phyloP scores from a whole-genome alignment of 2,329 filamentous ascomycete species.

The Aspergillus caelatus region DNA sequence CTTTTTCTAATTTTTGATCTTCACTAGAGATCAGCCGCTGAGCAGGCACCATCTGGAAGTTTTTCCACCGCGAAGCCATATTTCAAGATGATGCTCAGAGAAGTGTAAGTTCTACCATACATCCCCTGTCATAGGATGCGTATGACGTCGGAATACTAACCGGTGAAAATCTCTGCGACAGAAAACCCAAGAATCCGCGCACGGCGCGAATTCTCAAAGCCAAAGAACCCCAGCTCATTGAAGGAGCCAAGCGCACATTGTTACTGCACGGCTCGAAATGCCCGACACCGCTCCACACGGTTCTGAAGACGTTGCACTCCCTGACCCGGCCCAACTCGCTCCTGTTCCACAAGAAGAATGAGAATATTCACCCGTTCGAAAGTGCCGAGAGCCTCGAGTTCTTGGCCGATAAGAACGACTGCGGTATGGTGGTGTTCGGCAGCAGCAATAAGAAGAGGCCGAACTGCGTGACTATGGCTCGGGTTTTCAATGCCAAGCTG shows the following conservation, averaged over 20 bases:
- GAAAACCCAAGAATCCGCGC: conserved; percentile 78
- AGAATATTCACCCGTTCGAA: conserved; percentile 86
- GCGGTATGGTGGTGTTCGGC: conserved; percentile 80
- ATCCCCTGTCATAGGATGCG: neutral
- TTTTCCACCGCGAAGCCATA: conserved; percentile 10
- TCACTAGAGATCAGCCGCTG: neutral
- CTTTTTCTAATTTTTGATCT: conserved; percentile 25
- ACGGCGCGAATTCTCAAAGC: conserved; percentile 94
- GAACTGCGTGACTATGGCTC: conserved; percentile 79
- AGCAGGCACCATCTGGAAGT: conserved; percentile 21
- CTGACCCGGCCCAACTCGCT: conserved; percentile 83
- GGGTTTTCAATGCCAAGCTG: conserved; percentile 83
- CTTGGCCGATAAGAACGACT: conserved; percentile 95
- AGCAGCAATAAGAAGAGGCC: conserved; percentile 93
- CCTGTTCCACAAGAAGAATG: conserved; percentile 97
- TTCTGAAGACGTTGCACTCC: conserved; percentile 80
- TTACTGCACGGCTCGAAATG: conserved; percentile 87
- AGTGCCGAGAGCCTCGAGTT: conserved; percentile 87
- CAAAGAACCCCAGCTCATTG: conserved; percentile 82
- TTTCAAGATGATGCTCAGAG: conserved; percentile 42
- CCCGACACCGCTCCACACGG: conserved; percentile 79
- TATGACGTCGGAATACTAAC: conserved; percentile 1
- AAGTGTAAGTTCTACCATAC: conserved; percentile 40
- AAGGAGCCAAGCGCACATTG: conserved; percentile 88
- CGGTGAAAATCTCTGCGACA: conserved; percentile 32